Conservation (phyloP, 2,329 filamentous ascomycete genomes). For the Aschersonia sp. region DNA sequence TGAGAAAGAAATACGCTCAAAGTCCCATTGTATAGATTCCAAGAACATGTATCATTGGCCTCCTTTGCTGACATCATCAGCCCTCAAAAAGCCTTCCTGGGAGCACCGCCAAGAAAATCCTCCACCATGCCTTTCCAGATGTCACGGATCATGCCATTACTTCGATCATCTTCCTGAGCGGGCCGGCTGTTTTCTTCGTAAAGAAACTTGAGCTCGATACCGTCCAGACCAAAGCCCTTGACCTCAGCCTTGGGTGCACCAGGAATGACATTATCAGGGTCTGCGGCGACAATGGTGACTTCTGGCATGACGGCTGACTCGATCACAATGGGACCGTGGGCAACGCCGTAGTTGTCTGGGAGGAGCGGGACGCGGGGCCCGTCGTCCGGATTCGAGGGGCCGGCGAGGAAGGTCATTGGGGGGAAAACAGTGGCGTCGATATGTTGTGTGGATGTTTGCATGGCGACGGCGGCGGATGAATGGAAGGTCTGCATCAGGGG, state of each 20-base stretch:
- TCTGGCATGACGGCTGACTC: conserved; percentile 28
- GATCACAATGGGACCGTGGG: conserved; percentile 26
- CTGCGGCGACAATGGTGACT: conserved; percentile 40
- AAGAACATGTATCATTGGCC: no score
- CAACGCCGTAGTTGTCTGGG: conserved; percentile 38
- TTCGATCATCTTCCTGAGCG: conserved; percentile 15
- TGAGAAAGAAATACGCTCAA: conserved; percentile 1
- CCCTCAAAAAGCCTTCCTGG: conserved; percentile 7
- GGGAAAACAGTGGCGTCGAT: conserved; percentile 42
- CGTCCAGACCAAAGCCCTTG: conserved; percentile 42
- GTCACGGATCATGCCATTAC: conserved; percentile 33
- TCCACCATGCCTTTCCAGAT: conserved; percentile 44
- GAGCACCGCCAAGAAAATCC: conserved; percentile 20
- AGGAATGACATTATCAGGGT: conserved; percentile 37
- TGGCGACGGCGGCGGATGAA: conserved; percentile 29
- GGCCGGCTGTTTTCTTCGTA: conserved; percentile 19
- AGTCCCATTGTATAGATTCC: neutral
- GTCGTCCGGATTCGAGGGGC: conserved; percentile 16
- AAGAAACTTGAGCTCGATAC: conserved; percentile 38
- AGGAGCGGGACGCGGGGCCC: conserved; percentile 42
- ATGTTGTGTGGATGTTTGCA: conserved; percentile 18
- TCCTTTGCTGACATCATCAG: neutral
- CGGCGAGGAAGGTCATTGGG: conserved; percentile 18
- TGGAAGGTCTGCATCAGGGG: conserved; percentile 52
- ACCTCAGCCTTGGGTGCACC: conserved; percentile 39